A percentile compares a stretch with the other conserved stretches of the same genome.
Evolutionary conservation across 73 alveolate species (phyloP).

Genomic region (Strombidium stylifer): DNA sequence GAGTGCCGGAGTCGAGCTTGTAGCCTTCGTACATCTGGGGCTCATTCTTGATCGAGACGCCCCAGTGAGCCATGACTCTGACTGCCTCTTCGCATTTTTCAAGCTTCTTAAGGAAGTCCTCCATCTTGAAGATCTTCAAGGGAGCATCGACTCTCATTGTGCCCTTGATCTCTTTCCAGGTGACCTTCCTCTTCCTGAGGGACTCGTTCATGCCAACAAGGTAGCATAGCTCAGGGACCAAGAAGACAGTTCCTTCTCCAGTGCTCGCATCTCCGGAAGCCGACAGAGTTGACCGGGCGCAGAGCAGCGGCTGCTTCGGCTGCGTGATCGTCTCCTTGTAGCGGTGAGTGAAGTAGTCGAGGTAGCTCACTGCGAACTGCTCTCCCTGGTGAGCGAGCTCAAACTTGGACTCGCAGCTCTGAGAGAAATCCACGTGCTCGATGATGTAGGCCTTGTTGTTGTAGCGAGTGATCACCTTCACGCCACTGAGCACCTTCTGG

Average conservation of each 20-base stretch:
- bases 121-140: conserved; percentile 17
- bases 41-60: conserved; percentile 61
- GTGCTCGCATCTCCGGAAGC: conserved; percentile 23
- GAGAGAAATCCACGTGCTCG: conserved; percentile 37
- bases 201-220: conserved; percentile 54
- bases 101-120: neutral
- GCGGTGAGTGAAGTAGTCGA: conserved; percentile 29
- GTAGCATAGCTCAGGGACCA: conserved; percentile 51
- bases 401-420: conserved; percentile 27
- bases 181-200: conserved; percentile 14
- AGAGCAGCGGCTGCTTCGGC: conserved; percentile 31
- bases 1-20: conserved; percentile 60
- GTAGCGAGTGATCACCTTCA: conserved; percentile 46
- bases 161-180: conserved; percentile 40
- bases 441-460: conserved; percentile 56
- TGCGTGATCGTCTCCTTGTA: conserved; percentile 48
- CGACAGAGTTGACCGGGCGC: too few species aligned
- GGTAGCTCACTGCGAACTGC: conserved; percentile 37
- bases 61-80: conserved; percentile 57
- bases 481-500: conserved; percentile 12
- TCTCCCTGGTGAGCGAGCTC: conserved; percentile 10
- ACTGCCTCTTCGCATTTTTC: neutral
- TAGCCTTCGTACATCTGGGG: conserved; percentile 64
- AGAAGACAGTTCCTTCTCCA: conserved; percentile 26
- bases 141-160: conserved; percentile 29